phyloP scores from a whole-genome alignment of 257 asterid species.

The Euphrasia confusa region DNA sequence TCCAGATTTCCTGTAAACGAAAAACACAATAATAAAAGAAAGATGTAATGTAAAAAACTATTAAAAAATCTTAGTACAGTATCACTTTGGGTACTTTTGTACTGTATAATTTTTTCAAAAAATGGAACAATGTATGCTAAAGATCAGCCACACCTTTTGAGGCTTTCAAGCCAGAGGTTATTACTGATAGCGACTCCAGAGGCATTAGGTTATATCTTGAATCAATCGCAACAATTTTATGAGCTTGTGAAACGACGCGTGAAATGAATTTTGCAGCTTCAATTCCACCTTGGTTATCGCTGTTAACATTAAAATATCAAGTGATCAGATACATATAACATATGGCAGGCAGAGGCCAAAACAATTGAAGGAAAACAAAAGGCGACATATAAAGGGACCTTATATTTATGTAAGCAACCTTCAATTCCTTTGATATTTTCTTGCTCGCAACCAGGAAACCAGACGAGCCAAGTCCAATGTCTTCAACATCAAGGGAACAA shows the following conservation, averaged over 20 bases:
- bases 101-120: neutral
- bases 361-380: constrained; percentile 15
- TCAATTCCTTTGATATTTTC: constrained; percentile 39
- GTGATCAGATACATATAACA: neutral
- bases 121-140: neutral
- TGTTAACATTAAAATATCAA: constrained; percentile 32
- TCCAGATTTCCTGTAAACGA: constrained; percentile 52
- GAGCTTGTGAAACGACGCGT: constrained; percentile 49
- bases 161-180: constrained; percentile 46
- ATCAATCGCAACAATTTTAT: constrained; percentile 48
- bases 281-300: constrained; percentile 75
- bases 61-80: neutral
- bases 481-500: constrained; percentile 56
- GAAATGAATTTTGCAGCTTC: constrained; percentile 73
- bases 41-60: neutral
- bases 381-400: constrained; percentile 41
- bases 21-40: neutral
- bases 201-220: constrained; percentile 79
- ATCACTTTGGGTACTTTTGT: neutral
- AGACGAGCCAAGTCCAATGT: constrained; percentile 62
- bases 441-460: constrained; percentile 55
- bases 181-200: constrained; percentile 50
- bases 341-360: neutral
- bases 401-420: constrained; percentile 61
- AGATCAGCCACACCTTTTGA: constrained; percentile 46